phyloP scores from a whole-genome alignment of 768 basidiomycete species.

The Pisolithus albus region DNA sequence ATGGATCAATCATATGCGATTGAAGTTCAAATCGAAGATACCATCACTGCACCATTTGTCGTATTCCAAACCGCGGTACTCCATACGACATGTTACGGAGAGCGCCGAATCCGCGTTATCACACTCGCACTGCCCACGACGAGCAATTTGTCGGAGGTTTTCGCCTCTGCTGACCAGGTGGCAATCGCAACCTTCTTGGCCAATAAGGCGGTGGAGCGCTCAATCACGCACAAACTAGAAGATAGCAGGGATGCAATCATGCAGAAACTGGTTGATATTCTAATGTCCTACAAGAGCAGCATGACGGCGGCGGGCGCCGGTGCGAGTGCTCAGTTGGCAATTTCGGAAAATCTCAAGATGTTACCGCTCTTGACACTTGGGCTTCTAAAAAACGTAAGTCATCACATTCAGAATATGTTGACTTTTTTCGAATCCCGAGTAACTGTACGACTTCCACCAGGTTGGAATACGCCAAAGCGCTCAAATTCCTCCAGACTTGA shows the following conservation, averaged over 20 bases:
- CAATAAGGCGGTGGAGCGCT: constrained; percentile 89
- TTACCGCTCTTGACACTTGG: constrained; percentile 86
- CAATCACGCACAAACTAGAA: constrained; percentile 79
- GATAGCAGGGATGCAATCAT: constrained; percentile 81
- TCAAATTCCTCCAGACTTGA: constrained; percentile 93
- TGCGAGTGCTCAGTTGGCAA: constrained; percentile 88
- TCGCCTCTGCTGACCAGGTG: constrained; percentile 84
- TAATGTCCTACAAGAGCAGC: constrained; percentile 87
- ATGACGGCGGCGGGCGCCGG: constrained; percentile 94
- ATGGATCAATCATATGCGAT: constrained; percentile 94
- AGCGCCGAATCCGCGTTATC: constrained; percentile 86
- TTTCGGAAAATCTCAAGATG: constrained; percentile 92
- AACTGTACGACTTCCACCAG: constrained; percentile 31
- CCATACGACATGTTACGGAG: constrained; percentile 91
- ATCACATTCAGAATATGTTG: background rate
- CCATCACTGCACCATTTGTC: constrained; percentile 82
- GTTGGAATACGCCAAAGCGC: constrained; percentile 93
- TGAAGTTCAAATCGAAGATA: constrained; percentile 93
- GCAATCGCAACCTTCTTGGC: constrained; percentile 79
- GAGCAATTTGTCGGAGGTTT: constrained; percentile 80
- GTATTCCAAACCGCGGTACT: constrained; percentile 93
- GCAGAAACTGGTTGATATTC: constrained; percentile 78
- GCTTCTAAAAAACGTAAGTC: constrained; percentile 83
- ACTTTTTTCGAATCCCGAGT: background rate
- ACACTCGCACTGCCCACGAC: constrained; percentile 86